Percentiles rank a stretch among this genome's conserved stretches.
These are phyloP conservation scores for Arthrobotrys entomopaga DNA, from an alignment of 2,329 filamentous ascomycete species.

Conservation along the genomic window DNA sequence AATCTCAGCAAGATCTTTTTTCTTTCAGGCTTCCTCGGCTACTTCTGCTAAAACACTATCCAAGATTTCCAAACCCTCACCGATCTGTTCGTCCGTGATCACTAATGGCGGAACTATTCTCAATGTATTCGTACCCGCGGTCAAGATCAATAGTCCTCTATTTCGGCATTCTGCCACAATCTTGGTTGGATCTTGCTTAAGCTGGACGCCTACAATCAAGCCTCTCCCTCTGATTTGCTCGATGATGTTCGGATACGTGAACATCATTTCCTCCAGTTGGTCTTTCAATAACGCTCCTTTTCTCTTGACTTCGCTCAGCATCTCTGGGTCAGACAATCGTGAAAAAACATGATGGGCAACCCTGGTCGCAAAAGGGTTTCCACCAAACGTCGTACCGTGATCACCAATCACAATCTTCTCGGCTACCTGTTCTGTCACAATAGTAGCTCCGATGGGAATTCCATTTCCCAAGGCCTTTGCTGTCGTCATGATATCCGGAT, in stretches of 20 bases:
- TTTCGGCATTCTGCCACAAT: conserved; percentile 88
- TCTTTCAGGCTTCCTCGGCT: conserved; percentile 18
- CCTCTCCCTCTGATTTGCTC: conserved; percentile 83
- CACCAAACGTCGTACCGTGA: conserved; percentile 93
- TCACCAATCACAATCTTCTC: conserved; percentile 78
- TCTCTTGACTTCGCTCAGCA: conserved; percentile 75
- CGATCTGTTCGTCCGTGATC: conserved; percentile 82
- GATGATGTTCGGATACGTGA: conserved; percentile 76
- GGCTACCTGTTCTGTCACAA: conserved; percentile 71
- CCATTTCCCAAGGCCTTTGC: conserved; percentile 97
- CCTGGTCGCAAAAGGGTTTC: conserved; percentile 85
- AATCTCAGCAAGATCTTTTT: conserved; percentile 13
- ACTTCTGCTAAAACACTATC: conserved; percentile 67
- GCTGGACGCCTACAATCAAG: conserved; percentile 85
- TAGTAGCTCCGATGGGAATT: conserved; percentile 89
- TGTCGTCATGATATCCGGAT: conserved; percentile 92
- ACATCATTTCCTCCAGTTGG: conserved; percentile 69
- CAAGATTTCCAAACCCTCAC: conserved; percentile 78
- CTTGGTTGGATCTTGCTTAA: conserved; percentile 75
- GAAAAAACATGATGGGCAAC: conserved; percentile 86
- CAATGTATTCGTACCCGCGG: conserved; percentile 89
- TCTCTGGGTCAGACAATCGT: conserved; percentile 75
- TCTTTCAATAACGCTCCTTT: conserved; percentile 73
- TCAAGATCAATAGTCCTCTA: conserved; percentile 87
- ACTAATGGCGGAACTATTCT: conserved; percentile 89